phyloP scores from a whole-genome alignment of 768 basidiomycete genomes.

The Lactarius akahatsu region DNA sequence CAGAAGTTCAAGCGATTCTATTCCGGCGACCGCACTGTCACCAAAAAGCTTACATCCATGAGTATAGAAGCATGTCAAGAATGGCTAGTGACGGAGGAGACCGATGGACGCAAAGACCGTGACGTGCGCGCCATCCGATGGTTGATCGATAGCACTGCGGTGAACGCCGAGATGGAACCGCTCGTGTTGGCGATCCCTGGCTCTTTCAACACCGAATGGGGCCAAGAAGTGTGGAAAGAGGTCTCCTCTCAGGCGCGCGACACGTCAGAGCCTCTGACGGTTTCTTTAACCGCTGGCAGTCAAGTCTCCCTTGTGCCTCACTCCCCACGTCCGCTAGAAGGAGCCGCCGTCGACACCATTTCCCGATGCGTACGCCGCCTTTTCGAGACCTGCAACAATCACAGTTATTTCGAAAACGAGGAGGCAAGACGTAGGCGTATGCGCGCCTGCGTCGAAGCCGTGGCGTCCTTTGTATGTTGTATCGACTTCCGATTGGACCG shows the following conservation, averaged over 20 bases:
- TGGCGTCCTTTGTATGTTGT: not conserved
- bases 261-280: not conserved
- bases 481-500: not conserved
- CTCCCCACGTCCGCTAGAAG: not conserved
- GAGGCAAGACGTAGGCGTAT: not conserved
- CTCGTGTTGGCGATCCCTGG: slow-evolving; percentile 4
- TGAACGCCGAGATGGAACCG: not conserved
- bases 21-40: not conserved
- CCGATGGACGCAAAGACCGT: not conserved
- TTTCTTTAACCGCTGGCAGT: accelerated
- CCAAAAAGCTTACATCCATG: too few species aligned
- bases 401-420: not conserved
- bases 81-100: not conserved
- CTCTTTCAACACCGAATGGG: slow-evolving; percentile 6
- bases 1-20: not conserved
- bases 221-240: not conserved
- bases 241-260: not conserved
- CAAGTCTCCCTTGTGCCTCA: not conserved
- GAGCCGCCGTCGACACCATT: not conserved
- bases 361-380: not conserved
- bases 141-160: not conserved
- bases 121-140: slow-evolving; percentile 3
- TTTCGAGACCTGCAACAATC: not conserved
- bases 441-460: not conserved
- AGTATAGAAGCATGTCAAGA: not conserved